Percentiles rank a stretch among this genome's conserved stretches.
These are phyloP conservation scores for Fraxinus greggii DNA, from an alignment of 305 asterid species.

Conservation along the genomic window DNA sequence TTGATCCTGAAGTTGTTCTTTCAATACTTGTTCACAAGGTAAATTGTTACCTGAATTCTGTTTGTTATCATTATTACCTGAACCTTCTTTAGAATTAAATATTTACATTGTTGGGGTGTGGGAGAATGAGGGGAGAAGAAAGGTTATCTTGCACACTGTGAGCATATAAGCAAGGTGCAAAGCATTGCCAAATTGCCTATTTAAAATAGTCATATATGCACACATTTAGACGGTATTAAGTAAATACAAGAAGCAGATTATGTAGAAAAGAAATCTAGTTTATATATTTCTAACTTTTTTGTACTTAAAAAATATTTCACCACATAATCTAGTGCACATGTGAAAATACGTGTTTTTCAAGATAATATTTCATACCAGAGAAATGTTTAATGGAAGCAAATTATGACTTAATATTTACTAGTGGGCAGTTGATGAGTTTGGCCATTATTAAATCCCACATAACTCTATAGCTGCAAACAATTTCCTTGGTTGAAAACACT, in stretches of 20 bases:
- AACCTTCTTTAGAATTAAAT: constrained; percentile 9
- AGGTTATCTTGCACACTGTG: constrained; percentile 15
- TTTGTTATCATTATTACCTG: constrained; percentile 10
- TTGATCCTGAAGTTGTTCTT: constrained; percentile 92
- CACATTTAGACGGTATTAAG: not conserved
- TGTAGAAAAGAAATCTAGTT: not conserved
- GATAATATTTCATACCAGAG: not conserved
- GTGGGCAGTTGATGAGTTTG: not conserved
- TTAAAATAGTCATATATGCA: not conserved
- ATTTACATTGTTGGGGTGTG: not conserved
- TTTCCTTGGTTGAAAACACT: not conserved
- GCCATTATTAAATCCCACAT: not conserved
- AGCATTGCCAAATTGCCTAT: constrained; percentile 11
- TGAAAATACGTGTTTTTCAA: not conserved
- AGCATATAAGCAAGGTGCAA: not conserved
- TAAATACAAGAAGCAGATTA: not conserved
- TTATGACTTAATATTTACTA: not conserved
- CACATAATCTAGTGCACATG: not conserved
- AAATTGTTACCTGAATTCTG: constrained; percentile 25
- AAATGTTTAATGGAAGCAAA: not conserved
- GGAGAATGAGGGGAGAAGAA: constrained; percentile 18
- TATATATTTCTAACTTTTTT: not conserved
- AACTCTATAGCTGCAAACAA: not conserved
- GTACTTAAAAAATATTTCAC: not conserved
- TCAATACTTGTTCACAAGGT: constrained; percentile 93